phyloP scores from a whole-genome alignment of 371 early-diverging fungal genomes.

The Batrachochytrium dendrobatidis region DNA sequence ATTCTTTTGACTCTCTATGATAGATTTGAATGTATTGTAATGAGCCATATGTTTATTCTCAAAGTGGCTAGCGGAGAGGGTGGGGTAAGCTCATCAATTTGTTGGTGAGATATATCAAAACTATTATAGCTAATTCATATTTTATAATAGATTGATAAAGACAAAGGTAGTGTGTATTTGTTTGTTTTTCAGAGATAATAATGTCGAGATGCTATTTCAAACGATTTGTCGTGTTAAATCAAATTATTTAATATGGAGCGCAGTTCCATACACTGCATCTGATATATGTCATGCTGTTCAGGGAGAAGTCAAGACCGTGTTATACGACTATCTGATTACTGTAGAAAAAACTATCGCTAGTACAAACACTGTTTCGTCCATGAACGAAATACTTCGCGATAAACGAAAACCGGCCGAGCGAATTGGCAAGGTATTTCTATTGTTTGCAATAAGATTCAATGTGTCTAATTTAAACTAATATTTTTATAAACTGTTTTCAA shows the following conservation, averaged over 20 bases:
- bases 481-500: not conserved
- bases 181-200: not conserved
- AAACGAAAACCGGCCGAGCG: conserved; percentile 24
- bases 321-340: conserved; percentile 64
- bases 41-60: not conserved
- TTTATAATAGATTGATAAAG: too few relatives aligned
- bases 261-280: conserved; percentile 5
- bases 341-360: conserved; percentile 36
- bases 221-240: not conserved
- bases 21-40: not conserved
- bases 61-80: too few relatives aligned
- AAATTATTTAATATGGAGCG: not conserved
- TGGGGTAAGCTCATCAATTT: too few relatives aligned
- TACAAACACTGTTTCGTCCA: conserved; percentile 33
- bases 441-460: not conserved
- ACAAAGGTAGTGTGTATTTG: not conserved
- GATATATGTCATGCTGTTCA: conserved; percentile 65
- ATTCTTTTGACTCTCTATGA: not conserved
- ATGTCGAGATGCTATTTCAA: not conserved
- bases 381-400: conserved; percentile 46
- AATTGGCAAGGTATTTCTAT: conserved; percentile 1
- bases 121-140: too few relatives aligned
- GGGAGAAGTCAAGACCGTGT: conserved; percentile 61
- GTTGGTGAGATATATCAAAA: not conserved
- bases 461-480: not conserved